Base-by-base conservation (phyloP, 768 basidiomycete species). In the Amanita pseudoporphyria region DNA sequence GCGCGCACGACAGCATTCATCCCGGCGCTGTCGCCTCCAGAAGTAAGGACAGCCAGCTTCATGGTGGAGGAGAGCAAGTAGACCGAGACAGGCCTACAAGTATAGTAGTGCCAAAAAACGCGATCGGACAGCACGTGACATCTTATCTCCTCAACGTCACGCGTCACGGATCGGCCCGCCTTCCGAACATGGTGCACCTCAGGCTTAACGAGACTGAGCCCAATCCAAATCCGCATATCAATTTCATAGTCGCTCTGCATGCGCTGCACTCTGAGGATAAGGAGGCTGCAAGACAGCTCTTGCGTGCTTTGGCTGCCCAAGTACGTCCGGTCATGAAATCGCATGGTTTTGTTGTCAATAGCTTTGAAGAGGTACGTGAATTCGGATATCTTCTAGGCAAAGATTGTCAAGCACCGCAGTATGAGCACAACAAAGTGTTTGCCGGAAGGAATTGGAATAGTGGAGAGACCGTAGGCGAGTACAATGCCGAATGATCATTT, bases 1-100 rank as follows among this genome's bases (percentile, higher is more conserved):
- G 93, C 77, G 57, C 96, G 87, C 46, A 99, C 95, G 49, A 82
- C 89, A 28, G 92, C 91, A 62, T 95, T 94, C 90, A 93, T 91
- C 60, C 96, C 96, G 46, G 96, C 94, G 68, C 88, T 91, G 73
- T 99, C 96, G 61, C 96, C 95, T 40, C 95, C 96, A 2, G 86
- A 89, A 1, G 96, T 99, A 55, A 98, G 79, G 44, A 95, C 85
- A 1, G 94, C 95, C 62, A 96, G 78, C 72, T 91, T 93, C 82
- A 93, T 90, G 28, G 49, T 61, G 35, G 18, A 18, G 37, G 19
- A 32, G 44, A 51, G 51, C 18, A 14, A 12, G n/a, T 24, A 32
- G 36, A 10, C 9, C n/a, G 39, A 48, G 30, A 26, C n/a, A 44
- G 40, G 19, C n/a, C n/a, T n/a, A n/a, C n/a, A n/a, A n/a, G n/a